Evolutionary conservation across 2,329 filamentous ascomycete genomes (phyloP), one percentile per base, ranked within the genome.

Genomic region (Ophiosphaerella korrae): DNA sequence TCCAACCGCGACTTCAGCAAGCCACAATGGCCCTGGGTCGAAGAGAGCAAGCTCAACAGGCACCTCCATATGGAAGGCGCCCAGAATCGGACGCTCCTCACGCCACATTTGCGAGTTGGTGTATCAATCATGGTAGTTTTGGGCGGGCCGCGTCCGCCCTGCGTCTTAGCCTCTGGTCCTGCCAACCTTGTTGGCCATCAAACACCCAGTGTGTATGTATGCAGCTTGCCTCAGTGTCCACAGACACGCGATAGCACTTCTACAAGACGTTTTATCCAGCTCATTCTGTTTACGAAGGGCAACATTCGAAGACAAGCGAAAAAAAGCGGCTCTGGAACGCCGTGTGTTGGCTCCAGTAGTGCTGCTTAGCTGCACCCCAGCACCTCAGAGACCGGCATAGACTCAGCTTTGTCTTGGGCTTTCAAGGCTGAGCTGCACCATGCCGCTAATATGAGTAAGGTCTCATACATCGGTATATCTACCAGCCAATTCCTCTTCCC

Each of bases 321-420:
- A 39, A 13, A n/a, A 41, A 41, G 23, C 21, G 38, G 26, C 6
- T n/a, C 12, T 8, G 21, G 23, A 9, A 29, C 7, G 26, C 7
- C 26, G 26, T 29, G 26, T 12, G 26, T 29, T 29, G 26, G 13
- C 36, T 32, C 26, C 35, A 32, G 16, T 45, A 29, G 37, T 35
- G 21, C 34, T 35, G 37, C 36, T 29, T 32, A 33, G 37, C 37
- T 47, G 45, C 43, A 40, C 9, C 29, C 34, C 18, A 45, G 33
- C 41, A 23, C 26, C 38, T 16, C n/a, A 5, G 42, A 21, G 16
- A 31, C 23, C 11, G 37, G 23, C 24, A 35, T 36, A n/a, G 36
- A 16, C 16, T 46, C 43, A 46, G 43, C 43, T 46, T 23, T 21
- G 16, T 33, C 36, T 35, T 29, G 13, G 18, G n/a, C 32, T 12